phyloP scores from a whole-genome alignment of 2,329 filamentous ascomycete genomes.

The Talaromyces sp. region DNA sequence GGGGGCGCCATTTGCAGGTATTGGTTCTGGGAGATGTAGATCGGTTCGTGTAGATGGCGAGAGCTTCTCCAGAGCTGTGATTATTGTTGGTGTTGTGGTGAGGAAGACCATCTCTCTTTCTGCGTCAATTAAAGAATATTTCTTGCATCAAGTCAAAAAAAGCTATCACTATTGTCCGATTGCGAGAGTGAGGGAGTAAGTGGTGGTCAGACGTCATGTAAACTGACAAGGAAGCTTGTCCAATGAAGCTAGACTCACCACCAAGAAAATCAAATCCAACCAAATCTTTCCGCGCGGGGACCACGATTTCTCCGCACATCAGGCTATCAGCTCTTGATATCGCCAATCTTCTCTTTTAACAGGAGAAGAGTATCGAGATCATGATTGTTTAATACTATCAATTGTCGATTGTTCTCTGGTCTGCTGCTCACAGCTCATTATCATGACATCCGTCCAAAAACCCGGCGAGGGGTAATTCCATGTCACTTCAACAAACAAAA shows the following conservation, averaged over 20 bases:
- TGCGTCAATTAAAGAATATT: too few species aligned
- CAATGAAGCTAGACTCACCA: not conserved
- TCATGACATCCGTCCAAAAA: slow-evolving; percentile 23
- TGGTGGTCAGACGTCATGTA: not conserved
- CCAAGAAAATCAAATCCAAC: not conserved
- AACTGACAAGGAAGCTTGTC: not conserved
- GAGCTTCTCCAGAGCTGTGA: slow-evolving; percentile 35
- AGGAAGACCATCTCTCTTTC: slow-evolving; percentile 38
- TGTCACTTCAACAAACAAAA: not conserved
- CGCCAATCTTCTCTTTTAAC: not conserved
- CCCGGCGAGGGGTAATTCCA: slow-evolving; percentile 13
- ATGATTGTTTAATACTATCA: not conserved
- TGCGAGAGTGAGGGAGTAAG: not conserved
- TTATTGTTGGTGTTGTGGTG: slow-evolving; percentile 35
- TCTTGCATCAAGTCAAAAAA: too few species aligned
- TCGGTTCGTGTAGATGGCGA: slow-evolving; percentile 27
- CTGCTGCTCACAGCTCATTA: not conserved
- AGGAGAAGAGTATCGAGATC: not conserved
- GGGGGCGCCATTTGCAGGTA: slow-evolving; percentile 25
- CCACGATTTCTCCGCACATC: not conserved
- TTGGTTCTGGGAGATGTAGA: slow-evolving; percentile 31
- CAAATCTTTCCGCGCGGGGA: slow-evolving; percentile 2
- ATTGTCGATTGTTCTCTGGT: too few species aligned
- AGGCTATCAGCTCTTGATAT: not conserved
- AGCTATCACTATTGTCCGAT: too few species aligned